Evolutionary conservation across 1,139 yeast genomes (phyloP).

Genomic region (Suhomyces wounanorum): DNA sequence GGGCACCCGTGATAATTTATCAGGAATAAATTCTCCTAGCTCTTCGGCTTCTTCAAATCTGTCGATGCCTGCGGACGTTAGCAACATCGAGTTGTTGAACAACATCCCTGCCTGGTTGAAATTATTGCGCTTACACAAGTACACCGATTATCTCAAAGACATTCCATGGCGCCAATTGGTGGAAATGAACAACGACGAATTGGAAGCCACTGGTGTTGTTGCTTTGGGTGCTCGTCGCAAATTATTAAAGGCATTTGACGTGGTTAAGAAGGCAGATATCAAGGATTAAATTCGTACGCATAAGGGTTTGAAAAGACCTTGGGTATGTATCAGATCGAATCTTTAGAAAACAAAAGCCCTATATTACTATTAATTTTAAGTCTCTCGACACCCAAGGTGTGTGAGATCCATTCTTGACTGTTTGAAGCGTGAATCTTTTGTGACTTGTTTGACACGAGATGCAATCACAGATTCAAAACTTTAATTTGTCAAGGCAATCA

Average conservation of each 20-base stretch:
- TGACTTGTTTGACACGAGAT: conserved; percentile 13
- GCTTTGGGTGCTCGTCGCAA: conserved; percentile 96
- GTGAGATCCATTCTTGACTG: not conserved
- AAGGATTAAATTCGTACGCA: not conserved
- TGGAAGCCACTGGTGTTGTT: conserved; percentile 80
- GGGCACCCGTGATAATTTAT: conserved; percentile 16
- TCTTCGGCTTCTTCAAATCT: conserved; percentile 21
- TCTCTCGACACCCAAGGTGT: not conserved
- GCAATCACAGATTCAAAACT: not conserved
- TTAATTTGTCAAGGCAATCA: not conserved
- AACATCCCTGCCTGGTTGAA: conserved; percentile 95
- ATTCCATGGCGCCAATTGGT: conserved; percentile 80
- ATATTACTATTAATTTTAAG: not conserved
- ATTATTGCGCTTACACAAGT: conserved; percentile 85
- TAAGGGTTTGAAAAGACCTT: not conserved
- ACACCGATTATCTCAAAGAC: conserved; percentile 79
- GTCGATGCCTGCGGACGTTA: conserved; percentile 61
- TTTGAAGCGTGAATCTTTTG: not conserved
- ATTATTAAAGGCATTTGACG: conserved; percentile 85
- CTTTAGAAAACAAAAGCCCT: not conserved
- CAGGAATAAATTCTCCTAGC: conserved; percentile 18
- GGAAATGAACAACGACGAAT: conserved; percentile 63
- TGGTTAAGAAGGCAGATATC: conserved; percentile 48
- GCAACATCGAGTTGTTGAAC: conserved; percentile 62
- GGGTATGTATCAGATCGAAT: not conserved